Evolutionary conservation across 352 stramenopile genomes (phyloP), one percentile per base, ranked within the genome.

Genomic region (Peronospora destructor): DNA sequence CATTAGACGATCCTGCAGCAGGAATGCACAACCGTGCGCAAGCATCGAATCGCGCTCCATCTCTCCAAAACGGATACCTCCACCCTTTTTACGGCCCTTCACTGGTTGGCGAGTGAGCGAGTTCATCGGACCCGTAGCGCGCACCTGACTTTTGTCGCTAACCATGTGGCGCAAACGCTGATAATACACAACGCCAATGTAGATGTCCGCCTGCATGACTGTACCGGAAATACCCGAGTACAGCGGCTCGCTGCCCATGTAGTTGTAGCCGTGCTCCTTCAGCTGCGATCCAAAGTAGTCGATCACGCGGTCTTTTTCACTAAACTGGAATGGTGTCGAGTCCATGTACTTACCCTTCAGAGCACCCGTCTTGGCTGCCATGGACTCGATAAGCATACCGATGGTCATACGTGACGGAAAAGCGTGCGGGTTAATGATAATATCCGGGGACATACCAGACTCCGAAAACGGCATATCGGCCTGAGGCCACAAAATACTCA

Each of bases 111-210:
- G 85, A 46, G 97, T 99, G n/a, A 99, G 76, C 61, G 84, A 89
- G 74, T 99, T 99, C 56, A 99, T 97, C 29, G 95, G 93, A 9
- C 97, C 97, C 26, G 95, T 99, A 4, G 95, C 87, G 62, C 97
- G 93, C 44, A 99, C 97, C 73, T 99, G 97, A 46, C 85, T 98
- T 84, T 99, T 99, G 80, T 99, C 97, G 56, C 90, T 98, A 50
- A 99, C 97, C 97, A 99, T 99, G 84, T 99, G 97, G 48, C 97
- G 89, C 61, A 99, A 74, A 42, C 97, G 85, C 84, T 99, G 97
- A 71, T 99, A 99, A 76, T 98, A 99, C 29, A 99, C 97, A n/a
- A 99, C 84, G 35, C 97, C 97, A 49, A 99, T 99, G 81, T 99
- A 99, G 39, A 99, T 98, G 61, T 99, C 96, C 12, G 96, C 97